Conservation (phyloP, 441 rosid species). For the Aleurites moluccanus region DNA sequence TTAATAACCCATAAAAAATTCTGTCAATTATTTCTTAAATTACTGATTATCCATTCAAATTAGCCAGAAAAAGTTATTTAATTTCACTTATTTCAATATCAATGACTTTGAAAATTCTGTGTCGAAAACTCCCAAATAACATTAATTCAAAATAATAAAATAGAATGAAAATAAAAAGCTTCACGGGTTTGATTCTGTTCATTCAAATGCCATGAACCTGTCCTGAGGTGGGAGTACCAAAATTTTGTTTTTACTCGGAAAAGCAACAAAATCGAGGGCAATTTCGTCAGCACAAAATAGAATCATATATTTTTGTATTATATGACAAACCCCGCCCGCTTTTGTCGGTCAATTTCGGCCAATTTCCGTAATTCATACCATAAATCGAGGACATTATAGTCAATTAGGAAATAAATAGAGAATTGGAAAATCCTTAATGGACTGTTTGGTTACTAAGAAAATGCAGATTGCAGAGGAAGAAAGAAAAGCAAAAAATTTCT, state of each 20-base stretch:
- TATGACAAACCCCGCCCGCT: constrained; percentile 18
- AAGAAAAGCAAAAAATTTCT: background rate
- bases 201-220: constrained; percentile 27
- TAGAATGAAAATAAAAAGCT: background rate
- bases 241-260: constrained; percentile 4
- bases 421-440: background rate
- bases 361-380: constrained; percentile 2
- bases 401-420: background rate
- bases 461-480: background rate
- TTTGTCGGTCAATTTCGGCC: constrained; percentile 12
- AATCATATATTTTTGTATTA: background rate
- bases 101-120: background rate
- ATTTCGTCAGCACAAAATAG: constrained; percentile 8
- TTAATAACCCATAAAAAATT: too few relatives aligned
- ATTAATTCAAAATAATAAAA: too few relatives aligned
- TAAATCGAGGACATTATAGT: background rate
- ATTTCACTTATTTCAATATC: background rate
- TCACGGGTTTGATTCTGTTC: constrained; percentile 55
- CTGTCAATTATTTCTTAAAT: too few relatives aligned
- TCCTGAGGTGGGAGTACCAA: constrained; percentile 9
- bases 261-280: constrained; percentile 15
- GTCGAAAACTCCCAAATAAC: background rate
- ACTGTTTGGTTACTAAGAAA: constrained; percentile 26
- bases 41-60: background rate
- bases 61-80: background rate